Evolutionary conservation across 306 rosid species (phyloP).

Genomic region (Chamaecrista fasciculata): DNA sequence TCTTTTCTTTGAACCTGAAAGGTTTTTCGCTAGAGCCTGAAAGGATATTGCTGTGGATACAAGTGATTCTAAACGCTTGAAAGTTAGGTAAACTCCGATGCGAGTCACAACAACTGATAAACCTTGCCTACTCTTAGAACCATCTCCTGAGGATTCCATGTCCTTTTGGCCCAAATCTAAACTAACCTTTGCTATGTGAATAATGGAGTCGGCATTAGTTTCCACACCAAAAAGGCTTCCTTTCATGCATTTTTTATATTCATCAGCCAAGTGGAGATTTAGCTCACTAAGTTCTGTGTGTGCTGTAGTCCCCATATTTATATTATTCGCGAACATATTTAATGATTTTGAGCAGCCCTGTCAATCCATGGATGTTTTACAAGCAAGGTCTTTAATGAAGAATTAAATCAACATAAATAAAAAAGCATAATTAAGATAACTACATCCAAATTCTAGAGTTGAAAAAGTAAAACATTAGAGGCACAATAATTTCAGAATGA

Average conservation of each 20-base stretch:
- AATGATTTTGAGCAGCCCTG: conserved; percentile 85
- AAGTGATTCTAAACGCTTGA: conserved; percentile 74
- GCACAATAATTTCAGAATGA: conserved; percentile 17
- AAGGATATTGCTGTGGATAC: conserved; percentile 70
- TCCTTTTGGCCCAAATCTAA: conserved; percentile 90
- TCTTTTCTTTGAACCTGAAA: conserved; percentile 58
- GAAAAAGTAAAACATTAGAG: conserved; percentile 15
- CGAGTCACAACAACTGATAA: conserved; percentile 68
- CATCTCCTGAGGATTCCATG: conserved; percentile 58
- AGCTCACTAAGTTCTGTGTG: conserved; percentile 81
- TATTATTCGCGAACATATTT: conserved; percentile 74
- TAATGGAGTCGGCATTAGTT: conserved; percentile 61
- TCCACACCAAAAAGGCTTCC: conserved; percentile 60
- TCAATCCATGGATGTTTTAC: conserved; percentile 22
- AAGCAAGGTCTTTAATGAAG: conserved; percentile 20
- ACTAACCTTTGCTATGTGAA: conserved; percentile 72
- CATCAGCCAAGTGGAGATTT: conserved; percentile 75
- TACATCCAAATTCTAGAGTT: conserved; percentile 16
- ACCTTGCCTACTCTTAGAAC: conserved; percentile 52
- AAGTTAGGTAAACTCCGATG: conserved; percentile 60
- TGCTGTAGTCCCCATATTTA: conserved; percentile 59
- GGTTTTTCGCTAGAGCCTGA: conserved; percentile 68
- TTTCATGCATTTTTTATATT: conserved; percentile 66
- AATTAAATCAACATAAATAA: conserved; percentile 15
- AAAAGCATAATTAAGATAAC: not conserved